These are phyloP conservation scores for Pythium dissotocum DNA, from an alignment of 352 stramenopile species.

Conservation along the genomic window DNA sequence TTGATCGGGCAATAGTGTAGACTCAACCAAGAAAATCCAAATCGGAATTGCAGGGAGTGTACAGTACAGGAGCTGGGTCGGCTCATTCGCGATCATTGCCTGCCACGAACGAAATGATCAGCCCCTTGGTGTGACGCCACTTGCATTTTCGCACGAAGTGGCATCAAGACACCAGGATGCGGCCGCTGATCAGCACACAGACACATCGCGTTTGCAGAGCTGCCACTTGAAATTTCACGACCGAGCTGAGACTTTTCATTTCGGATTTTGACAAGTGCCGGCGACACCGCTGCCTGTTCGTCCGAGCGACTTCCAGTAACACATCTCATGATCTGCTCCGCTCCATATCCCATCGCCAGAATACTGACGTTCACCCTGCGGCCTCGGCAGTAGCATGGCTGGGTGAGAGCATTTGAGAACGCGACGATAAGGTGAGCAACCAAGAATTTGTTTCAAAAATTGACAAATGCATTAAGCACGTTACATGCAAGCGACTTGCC, in stretches of 20 bases:
- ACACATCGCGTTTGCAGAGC: background rate
- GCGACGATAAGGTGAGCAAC: background rate
- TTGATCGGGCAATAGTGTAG: no score
- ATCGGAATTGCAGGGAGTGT: background rate
- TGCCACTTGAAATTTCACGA: background rate
- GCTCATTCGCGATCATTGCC: background rate
- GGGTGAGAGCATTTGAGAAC: no score
- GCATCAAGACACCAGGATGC: background rate
- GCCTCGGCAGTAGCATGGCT: no score
- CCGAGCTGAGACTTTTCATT: background rate
- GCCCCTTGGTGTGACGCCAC: background rate
- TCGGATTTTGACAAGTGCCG: background rate
- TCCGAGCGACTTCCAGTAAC: no score
- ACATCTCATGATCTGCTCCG: no score
- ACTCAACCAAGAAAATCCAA: background rate
- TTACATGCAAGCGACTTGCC: background rate
- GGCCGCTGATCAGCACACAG: background rate
- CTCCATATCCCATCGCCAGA: no score
- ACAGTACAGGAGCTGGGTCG: background rate
- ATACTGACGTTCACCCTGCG: no score
- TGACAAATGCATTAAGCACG: slow-evolving; percentile 3
- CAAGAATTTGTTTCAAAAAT: background rate
- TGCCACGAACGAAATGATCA: background rate
- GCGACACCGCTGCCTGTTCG: background rate
- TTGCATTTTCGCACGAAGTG: background rate